These are phyloP conservation scores for Xylaria sp. DNA, from an alignment of 2,329 filamentous ascomycete genomes.

Conservation along the genomic window DNA sequence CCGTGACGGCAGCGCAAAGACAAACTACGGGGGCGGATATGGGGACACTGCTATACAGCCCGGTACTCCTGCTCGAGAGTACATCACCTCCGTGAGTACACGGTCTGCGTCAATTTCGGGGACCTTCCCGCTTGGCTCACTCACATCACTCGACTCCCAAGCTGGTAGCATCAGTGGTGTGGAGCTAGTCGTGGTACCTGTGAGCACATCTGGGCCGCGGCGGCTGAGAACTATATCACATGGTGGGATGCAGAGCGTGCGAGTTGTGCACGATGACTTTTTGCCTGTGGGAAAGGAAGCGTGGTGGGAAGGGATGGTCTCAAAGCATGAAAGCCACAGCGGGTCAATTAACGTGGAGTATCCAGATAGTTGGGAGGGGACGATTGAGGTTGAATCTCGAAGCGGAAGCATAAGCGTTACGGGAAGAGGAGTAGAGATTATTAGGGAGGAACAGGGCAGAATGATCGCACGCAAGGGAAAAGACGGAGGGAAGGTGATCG, in stretches of 20 bases:
- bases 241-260: constrained; percentile 2
- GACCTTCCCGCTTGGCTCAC: constrained; percentile 19
- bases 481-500: neutral
- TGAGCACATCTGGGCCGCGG: neutral
- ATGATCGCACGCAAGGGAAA: neutral
- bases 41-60: neutral
- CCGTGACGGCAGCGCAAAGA: neutral
- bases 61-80: constrained; percentile 13
- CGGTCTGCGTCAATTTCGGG: constrained; percentile 19
- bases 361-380: constrained; percentile 21
- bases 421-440: constrained; percentile 21
- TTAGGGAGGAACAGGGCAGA: constrained; percentile 10
- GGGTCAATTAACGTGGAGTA: constrained; percentile 20
- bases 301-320: constrained; percentile 26
- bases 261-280: neutral
- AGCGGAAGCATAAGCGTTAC: constrained; percentile 15
- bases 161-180: constrained; percentile 7
- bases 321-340: constrained; percentile 15
- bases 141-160: constrained; percentile 10
- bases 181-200: neutral
- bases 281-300: neutral
- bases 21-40: neutral
- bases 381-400: constrained; percentile 9
- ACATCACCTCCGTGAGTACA: constrained; percentile 16
- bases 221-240: neutral